These are phyloP conservation scores for Kazachstania africana DNA, from an alignment of 805 yeast genomes.

Conservation along the genomic window DNA sequence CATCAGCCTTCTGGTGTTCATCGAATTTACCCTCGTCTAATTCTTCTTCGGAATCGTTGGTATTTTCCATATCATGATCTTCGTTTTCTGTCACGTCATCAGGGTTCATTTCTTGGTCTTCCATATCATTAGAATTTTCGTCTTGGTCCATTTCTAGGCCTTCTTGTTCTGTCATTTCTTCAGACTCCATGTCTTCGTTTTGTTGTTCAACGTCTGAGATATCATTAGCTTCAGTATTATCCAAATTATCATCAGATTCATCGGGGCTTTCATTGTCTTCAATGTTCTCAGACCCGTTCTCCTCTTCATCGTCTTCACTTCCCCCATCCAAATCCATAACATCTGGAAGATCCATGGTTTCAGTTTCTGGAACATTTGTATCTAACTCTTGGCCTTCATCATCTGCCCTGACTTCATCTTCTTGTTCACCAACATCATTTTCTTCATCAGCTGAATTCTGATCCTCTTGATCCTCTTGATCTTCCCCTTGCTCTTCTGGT, in stretches of 20 bases:
- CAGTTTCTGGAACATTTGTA: constrained; percentile 67
- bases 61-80: constrained; percentile 21
- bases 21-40: constrained; percentile 33
- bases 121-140: constrained; percentile 18
- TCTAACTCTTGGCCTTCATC: constrained; percentile 63
- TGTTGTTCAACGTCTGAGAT: constrained; percentile 23
- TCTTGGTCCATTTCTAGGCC: constrained; percentile 22
- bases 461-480: constrained; percentile 38
- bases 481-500: constrained; percentile 30
- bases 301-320: constrained; percentile 34
- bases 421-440: constrained; percentile 73
- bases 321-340: constrained; percentile 82
- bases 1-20: constrained; percentile 36
- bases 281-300: constrained; percentile 26
- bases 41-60: constrained; percentile 22
- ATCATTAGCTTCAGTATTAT: constrained; percentile 36
- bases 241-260: constrained; percentile 70
- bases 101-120: constrained; percentile 28
- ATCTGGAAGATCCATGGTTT: constrained; percentile 82
- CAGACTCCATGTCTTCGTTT: constrained; percentile 24
- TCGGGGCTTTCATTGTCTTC: constrained; percentile 26
- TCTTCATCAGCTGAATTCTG: constrained; percentile 47
- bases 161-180: constrained; percentile 23
- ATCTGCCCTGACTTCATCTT: constrained; percentile 55
- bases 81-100: constrained; percentile 19